Evolutionary conservation across 2,329 filamentous ascomycete species (phyloP).

Genomic region (Fusarium hainanense): DNA sequence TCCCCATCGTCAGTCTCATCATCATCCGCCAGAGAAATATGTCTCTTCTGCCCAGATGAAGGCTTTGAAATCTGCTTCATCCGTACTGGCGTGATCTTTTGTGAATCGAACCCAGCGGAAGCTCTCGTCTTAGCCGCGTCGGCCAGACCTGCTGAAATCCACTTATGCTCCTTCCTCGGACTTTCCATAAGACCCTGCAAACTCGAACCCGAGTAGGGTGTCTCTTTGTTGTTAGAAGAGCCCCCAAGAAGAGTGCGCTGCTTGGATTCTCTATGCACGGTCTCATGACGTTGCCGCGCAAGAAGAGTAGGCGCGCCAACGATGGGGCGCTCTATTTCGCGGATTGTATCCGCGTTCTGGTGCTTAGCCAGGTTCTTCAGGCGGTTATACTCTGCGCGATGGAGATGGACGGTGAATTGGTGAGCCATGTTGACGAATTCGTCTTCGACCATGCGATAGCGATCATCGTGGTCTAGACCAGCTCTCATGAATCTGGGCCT

Average conservation of each 20-base stretch:
- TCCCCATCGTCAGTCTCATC: slow-evolving; percentile 34
- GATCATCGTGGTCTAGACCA: slow-evolving; percentile 74
- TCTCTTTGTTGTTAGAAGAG: slow-evolving; percentile 8
- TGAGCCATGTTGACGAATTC: slow-evolving; percentile 76
- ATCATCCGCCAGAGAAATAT: slow-evolving; percentile 14
- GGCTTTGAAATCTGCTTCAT: neutral
- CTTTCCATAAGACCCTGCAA: slow-evolving; percentile 59
- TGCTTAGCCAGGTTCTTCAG: slow-evolving; percentile 68
- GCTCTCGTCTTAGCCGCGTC: slow-evolving; percentile 41
- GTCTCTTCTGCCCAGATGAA: slow-evolving; percentile 31
- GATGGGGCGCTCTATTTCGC: slow-evolving; percentile 63
- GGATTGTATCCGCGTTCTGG: slow-evolving; percentile 65
- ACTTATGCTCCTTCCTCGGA: slow-evolving; percentile 49
- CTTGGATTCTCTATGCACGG: slow-evolving; percentile 34
- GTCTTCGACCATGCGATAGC: slow-evolving; percentile 86
- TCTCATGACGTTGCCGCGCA: slow-evolving; percentile 40
- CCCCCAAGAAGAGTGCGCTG: slow-evolving; percentile 40
- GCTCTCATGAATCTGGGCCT: slow-evolving; percentile 69
- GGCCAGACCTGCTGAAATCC: slow-evolving; percentile 42
- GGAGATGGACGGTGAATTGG: slow-evolving; percentile 78
- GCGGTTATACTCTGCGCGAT: slow-evolving; percentile 79
- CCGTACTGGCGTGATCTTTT: slow-evolving; percentile 29
- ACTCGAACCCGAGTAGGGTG: slow-evolving; percentile 48
- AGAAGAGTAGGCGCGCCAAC: slow-evolving; percentile 52
- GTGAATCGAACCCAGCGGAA: slow-evolving; percentile 45